Evolutionary conservation across 768 basidiomycete genomes (phyloP), one percentile per base, ranked within the genome.

Genomic region (Hydnomerulius pinastri): DNA sequence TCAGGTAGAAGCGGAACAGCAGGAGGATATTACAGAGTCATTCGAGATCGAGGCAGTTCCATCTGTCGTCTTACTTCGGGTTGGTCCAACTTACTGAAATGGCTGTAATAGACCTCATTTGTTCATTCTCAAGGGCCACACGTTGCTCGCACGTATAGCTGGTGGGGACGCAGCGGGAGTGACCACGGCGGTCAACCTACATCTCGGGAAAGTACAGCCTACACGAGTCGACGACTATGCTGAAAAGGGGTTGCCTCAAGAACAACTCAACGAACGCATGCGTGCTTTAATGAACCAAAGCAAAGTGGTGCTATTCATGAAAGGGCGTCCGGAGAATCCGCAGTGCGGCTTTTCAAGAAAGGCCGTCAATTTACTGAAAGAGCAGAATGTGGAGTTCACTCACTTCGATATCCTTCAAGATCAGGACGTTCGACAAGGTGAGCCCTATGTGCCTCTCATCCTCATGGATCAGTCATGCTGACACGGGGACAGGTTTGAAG

Each of bases 1-100:
- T n/a, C n/a, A 92, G 86, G 85, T 95, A 4, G 89, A 96, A 58
- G 93, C 92, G 3, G 92, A 95, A 66, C 69, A 72, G 13, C 83
- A 90, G 54, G 59, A 75, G 12, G 93, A 95, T 41, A 94, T 99
- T 50, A 77, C 92, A 4, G 94, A 97, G 60, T 91, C 90, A 10
- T 98, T 98, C 62, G 87, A 92, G 6, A 82, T 99, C 52, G 85
- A 93, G 58, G 82, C 88, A 17, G 97, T 98, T 10, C 97, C 97
- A 0, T 72, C 85, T 0, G 87, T 93, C 61, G 65, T 98, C 42
- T 69, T 99, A 46, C 81, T 99, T 17, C 76, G 84, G 55, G 96
- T 95, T 54, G 39, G 81, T 59, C 35, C 28, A 23, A 30, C 36
- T 23, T 6, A n/a, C 24, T 43, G 24, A 20, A 40, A 48, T 28